Base-by-base conservation (phyloP, 768 basidiomycete genomes). In the Tricholoma flavovirens region DNA sequence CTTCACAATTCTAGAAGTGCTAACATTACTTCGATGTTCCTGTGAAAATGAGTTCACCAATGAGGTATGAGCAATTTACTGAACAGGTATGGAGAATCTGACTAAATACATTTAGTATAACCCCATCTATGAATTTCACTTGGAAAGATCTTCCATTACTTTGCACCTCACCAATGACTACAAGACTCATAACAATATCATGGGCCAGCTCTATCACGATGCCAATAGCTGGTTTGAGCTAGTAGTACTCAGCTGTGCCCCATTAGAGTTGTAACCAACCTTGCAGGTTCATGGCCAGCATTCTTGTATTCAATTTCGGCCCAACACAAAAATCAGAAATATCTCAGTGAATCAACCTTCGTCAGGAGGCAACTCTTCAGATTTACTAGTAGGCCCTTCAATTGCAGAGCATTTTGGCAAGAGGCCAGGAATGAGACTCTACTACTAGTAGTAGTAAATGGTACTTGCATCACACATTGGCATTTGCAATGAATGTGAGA, bases 321-420 rank as follows among this genome's bases (percentile, higher is more conserved):
- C 53, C 22, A 26, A n/a, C 29, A 29, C 45, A 9, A 53, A 24
- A 59, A 54, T 55, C 21, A 97, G 92, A 90, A 89, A 83, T 98
- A 99, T 68, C 80, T 98, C 88, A 46, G 76, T 86, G 24, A 87
- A 86, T 61, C 83, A 87, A 62, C n/a, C n/a, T n/a, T n/a, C n/a
- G n/a, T n/a, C n/a, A n/a, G n/a, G n/a, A n/a, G n/a, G n/a, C n/a
- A n/a, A 88, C 51, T 79, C 85, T 26, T 84, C 91, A 6, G 96
- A 98, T 71, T 79, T n/a, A n/a, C n/a, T n/a, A n/a, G n/a, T 99
- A 50, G 96, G 96, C 3, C 90, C 94, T 14, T 90, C 93, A 12
- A 72, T 96, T 35, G 96, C 96, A 5, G 80, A 95, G 66, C 83
- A 87, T 40, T 93, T 88, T 69, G 91, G 86, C 3, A 92, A 88